Base-by-base conservation (phyloP, 352 stramenopile genomes). In the Globisporangium iwayamae region DNA sequence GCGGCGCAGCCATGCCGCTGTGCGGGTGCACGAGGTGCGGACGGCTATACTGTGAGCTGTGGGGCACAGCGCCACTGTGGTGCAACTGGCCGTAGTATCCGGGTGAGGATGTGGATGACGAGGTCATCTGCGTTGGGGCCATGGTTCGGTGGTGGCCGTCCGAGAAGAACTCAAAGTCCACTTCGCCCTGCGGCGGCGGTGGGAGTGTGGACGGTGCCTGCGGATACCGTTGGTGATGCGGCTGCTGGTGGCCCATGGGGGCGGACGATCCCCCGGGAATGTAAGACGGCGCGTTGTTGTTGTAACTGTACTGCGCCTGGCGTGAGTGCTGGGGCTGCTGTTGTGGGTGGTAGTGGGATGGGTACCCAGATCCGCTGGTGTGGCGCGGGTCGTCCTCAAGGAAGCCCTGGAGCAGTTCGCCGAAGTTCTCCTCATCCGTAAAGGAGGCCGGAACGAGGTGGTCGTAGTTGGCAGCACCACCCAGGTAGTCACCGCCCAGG, bases 401-500 rank as follows among this genome's bases (percentile, higher is more conserved):
- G 66, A 91, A 89, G 39, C 77, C 80, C 59, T 91, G 78, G 20
- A 91, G 65, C 39, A 91, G 68, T 56, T 91, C 82, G 30, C 80
- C 77, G 60, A 91, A 89, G 8, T 70, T 66, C 57, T 91, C 82
- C 68, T 91, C 82, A 55, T 89, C 82, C 1, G 71, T 72, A 61
- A 86, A 89, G 32, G 78, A 56, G 39, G 70, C 61, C 4, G 76
- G 65, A n/a, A 78, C 70, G 46, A 87, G 73, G 34, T 91, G 82
- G 36, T 91, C 80, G 62, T 91, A 89, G 22, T 14, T 62, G 16
- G 52, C 36, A 0, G 68, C 45, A 8, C 71, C 32, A 60, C 55
- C 48, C 34, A 51, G 50, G 73, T 73, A 69, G 60, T 65, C 41
- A 60, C 67, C 53, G 41, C 54, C 47, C 63, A 81, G 55, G 63